Conservation (phyloP, 148 eudicot genomes). For the Heliamphora exappendiculata region DNA sequence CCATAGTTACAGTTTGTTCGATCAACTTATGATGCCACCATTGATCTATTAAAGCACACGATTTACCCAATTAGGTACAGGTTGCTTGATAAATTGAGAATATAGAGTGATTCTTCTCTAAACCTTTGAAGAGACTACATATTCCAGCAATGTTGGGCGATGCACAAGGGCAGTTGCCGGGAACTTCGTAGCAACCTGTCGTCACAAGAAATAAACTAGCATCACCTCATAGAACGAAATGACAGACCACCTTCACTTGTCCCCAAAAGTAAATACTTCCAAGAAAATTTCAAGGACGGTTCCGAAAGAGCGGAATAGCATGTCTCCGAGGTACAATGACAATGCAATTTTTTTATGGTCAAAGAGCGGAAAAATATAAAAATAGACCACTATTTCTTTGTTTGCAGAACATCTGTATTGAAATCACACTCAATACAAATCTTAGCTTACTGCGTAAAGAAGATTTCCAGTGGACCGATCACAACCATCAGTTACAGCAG, state of each 20-base stretch:
- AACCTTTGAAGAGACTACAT: constrained; percentile 72
- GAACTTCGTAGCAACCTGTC: constrained; percentile 83
- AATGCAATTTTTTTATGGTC: neutral
- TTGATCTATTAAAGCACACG: neutral
- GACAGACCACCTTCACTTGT: neutral
- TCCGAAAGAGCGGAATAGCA: neutral
- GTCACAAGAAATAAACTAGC: neutral
- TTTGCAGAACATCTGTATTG: neutral
- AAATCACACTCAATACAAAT: neutral
- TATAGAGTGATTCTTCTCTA: neutral
- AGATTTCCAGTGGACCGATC: constrained; percentile 70
- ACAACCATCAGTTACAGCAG: constrained; percentile 76
- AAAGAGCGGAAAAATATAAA: neutral
- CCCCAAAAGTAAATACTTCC: neutral
- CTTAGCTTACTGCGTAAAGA: constrained; percentile 53
- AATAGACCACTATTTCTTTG: neutral
- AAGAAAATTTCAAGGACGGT: neutral
- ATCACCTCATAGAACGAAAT: neutral
- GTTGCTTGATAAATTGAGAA: neutral
- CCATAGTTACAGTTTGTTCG: neutral
- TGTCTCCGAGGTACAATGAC: neutral
- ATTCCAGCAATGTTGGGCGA: constrained; percentile 51
- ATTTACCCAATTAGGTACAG: neutral
- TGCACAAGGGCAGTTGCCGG: constrained; percentile 85
- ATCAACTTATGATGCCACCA: neutral